These are phyloP conservation scores for Anethum foeniculum DNA, from an alignment of 140 eudicot species.

Conservation along the genomic window DNA sequence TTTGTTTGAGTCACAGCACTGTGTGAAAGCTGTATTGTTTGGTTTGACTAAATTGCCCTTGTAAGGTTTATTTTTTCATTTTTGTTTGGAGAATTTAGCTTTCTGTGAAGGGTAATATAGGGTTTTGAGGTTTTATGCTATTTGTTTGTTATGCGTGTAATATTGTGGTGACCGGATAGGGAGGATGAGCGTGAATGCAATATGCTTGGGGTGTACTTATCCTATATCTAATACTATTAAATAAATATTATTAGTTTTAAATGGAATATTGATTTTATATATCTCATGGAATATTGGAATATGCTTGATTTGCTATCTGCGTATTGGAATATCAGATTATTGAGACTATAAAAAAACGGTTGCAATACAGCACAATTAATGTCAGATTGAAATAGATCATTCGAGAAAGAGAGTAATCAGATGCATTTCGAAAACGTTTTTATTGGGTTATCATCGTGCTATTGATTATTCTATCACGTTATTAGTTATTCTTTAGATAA, in stretches of 20 bases:
- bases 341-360: background rate
- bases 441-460: too few species aligned
- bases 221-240: background rate
- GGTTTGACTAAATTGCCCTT: conserved; percentile 3
- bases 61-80: background rate
- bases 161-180: background rate
- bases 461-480: too few species aligned
- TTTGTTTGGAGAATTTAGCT: background rate
- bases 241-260: background rate
- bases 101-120: background rate
- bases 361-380: too few species aligned
- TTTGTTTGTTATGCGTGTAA: background rate
- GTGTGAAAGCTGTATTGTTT: background rate
- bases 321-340: background rate
- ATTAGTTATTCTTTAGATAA: too few species aligned
- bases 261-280: background rate
- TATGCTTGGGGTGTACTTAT: conserved; percentile 4
- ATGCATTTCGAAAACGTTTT: too few species aligned
- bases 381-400: too few species aligned
- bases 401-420: too few species aligned
- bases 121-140: background rate
- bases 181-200: conserved; percentile 5
- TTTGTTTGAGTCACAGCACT: background rate
- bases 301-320: background rate
- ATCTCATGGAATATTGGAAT: background rate